Evolutionary conservation across 2,329 filamentous ascomycete species (phyloP).

Genomic region (Venturia pyrina): DNA sequence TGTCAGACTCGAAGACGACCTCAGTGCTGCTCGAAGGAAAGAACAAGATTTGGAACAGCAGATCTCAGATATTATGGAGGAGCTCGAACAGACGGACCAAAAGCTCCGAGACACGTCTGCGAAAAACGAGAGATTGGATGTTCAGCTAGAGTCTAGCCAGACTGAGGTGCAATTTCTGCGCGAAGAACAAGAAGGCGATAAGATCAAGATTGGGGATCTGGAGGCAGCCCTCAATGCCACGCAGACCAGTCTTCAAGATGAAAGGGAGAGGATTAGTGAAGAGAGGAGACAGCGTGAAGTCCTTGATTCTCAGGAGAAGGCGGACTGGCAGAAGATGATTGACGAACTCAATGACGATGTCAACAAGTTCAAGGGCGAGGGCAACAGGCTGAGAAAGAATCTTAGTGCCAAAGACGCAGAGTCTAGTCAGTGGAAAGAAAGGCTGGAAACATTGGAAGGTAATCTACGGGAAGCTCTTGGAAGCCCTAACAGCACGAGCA

Average conservation of each 20-base stretch:
- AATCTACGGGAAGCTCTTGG: slow-evolving; percentile 79
- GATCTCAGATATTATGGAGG: slow-evolving; percentile 70
- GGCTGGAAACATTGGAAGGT: slow-evolving; percentile 79
- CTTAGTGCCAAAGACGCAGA: slow-evolving; percentile 79
- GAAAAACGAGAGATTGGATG: slow-evolving; percentile 77
- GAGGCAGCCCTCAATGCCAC: slow-evolving; percentile 71
- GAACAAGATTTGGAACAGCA: slow-evolving; percentile 79
- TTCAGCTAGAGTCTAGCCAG: slow-evolving; percentile 87
- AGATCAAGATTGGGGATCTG: slow-evolving; percentile 92
- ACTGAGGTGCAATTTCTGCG: slow-evolving; percentile 89
- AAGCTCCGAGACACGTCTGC: slow-evolving; percentile 75
- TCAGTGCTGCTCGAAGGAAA: slow-evolving; percentile 64
- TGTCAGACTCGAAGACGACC: slow-evolving; percentile 80
- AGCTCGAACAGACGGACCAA: slow-evolving; percentile 77
- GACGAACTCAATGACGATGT: slow-evolving; percentile 86
- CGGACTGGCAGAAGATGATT: slow-evolving; percentile 86
- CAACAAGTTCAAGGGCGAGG: slow-evolving; percentile 74
- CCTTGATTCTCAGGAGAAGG: slow-evolving; percentile 79
- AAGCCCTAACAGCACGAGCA: slow-evolving; percentile 76
- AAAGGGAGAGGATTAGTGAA: slow-evolving; percentile 67
- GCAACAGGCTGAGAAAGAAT: slow-evolving; percentile 69
- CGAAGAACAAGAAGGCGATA: slow-evolving; percentile 94
- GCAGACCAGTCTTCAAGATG: slow-evolving; percentile 73
- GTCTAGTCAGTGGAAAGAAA: slow-evolving; percentile 82
- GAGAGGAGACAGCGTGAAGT: slow-evolving; percentile 82